These are phyloP conservation scores for Cordyceps tenuipes DNA, from an alignment of 2,329 filamentous ascomycete genomes.

Conservation along the genomic window DNA sequence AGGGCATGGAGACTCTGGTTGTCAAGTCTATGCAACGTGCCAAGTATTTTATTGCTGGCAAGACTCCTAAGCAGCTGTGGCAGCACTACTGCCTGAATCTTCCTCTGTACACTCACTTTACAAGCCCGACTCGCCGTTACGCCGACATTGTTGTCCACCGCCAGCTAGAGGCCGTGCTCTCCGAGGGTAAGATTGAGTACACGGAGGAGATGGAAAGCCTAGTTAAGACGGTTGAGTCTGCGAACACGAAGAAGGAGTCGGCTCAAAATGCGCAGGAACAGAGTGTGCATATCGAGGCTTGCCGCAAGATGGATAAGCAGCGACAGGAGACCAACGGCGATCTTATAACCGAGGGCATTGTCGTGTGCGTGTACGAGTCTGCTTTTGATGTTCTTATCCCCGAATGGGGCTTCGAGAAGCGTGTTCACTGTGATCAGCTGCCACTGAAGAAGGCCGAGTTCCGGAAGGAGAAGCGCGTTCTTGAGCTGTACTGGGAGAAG, in stretches of 20 bases:
- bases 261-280: slow-evolving; percentile 96
- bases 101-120: slow-evolving; percentile 94
- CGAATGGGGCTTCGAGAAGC: slow-evolving; percentile 98
- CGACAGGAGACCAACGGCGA: slow-evolving; percentile 81
- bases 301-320: slow-evolving; percentile 89
- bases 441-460: slow-evolving; percentile 99
- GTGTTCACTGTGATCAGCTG: slow-evolving; percentile 96
- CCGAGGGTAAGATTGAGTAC: slow-evolving; percentile 74
- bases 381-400: slow-evolving; percentile 97
- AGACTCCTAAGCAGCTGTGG: slow-evolving; percentile 67
- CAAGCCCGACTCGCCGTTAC: slow-evolving; percentile 88
- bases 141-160: slow-evolving; percentile 93
- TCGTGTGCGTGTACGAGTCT: slow-evolving; percentile 95
- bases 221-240: slow-evolving; percentile 86
- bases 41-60: slow-evolving; percentile 86
- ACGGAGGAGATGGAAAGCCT: slow-evolving; percentile 81
- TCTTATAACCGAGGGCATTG: slow-evolving; percentile 89
- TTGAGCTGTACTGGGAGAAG: slow-evolving; percentile 99
- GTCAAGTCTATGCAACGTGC: slow-evolving; percentile 94
- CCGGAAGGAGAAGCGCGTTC: slow-evolving; percentile 86
- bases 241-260: slow-evolving; percentile 98
- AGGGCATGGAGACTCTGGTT: slow-evolving; percentile 94
- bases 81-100: slow-evolving; percentile 89
- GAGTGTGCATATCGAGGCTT: slow-evolving; percentile 96
- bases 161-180: slow-evolving; percentile 81